Conservation (phyloP, 257 asterid species). For the Gentiana dahurica region DNA sequence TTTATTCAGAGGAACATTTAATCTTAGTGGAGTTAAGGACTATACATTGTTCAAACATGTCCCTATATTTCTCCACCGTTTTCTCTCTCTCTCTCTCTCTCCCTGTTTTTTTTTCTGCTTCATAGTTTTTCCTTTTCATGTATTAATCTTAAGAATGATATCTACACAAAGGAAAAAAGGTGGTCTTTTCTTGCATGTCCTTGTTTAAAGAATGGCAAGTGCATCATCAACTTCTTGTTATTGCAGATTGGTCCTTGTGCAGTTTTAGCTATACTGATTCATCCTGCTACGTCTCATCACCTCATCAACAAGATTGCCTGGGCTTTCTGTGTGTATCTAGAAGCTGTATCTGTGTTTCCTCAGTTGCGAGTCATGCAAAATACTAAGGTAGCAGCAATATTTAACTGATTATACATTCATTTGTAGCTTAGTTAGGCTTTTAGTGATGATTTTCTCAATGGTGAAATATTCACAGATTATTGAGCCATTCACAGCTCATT, state of each 20-base stretch:
- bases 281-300: conserved; percentile 26
- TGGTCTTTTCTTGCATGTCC: no score
- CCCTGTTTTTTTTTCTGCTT: no score
- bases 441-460: background rate
- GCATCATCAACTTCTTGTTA: background rate
- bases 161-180: no score
- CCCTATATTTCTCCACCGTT: no score
- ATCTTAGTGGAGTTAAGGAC: no score
- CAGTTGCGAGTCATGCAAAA: conserved; percentile 30
- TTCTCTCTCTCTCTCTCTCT: no score
- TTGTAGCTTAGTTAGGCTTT: background rate
- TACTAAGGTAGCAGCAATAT: conserved; percentile 10
- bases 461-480: conserved; percentile 14
- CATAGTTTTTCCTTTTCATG: no score
- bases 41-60: no score
- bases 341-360: conserved; percentile 35
- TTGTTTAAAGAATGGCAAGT: no score
- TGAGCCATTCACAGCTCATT: conserved; percentile 36
- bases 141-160: no score
- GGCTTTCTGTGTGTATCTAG: conserved; percentile 30
- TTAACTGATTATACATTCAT: background rate
- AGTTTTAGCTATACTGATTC: conserved; percentile 18
- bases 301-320: conserved; percentile 18
- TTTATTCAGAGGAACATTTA: no score
- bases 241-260: conserved; percentile 27